These are phyloP conservation scores for Candida montana DNA, from an alignment of 805 yeast species.

Conservation along the genomic window DNA sequence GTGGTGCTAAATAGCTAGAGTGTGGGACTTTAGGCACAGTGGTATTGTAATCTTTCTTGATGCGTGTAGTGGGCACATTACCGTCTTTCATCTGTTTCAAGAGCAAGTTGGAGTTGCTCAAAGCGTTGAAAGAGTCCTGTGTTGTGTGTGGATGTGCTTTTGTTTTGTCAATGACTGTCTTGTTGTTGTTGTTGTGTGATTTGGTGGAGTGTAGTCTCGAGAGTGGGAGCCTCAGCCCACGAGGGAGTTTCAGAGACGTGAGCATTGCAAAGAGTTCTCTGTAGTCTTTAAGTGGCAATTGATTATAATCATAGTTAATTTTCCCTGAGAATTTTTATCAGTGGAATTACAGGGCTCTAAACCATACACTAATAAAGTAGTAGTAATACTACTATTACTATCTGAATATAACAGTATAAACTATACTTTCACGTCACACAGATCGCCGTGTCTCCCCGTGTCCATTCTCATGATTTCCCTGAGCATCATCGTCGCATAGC, in stretches of 20 bases:
- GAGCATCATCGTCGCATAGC: conserved; percentile 96
- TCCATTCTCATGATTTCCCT: conserved; percentile 84
- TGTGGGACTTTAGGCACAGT: conserved; percentile 13
- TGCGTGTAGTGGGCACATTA: too few relatives aligned
- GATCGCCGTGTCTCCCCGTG: conserved; percentile 50
- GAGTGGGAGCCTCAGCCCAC: too few relatives aligned
- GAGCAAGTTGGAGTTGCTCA: conserved; percentile 10
- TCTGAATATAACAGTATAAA: background rate
- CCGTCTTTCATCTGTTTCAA: too few relatives aligned
- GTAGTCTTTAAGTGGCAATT: too few relatives aligned
- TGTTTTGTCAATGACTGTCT: background rate
- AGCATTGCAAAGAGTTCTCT: too few relatives aligned
- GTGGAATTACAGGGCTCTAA: too few relatives aligned
- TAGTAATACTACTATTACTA: too few relatives aligned
- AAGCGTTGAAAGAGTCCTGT: too few relatives aligned
- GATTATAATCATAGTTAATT: too few relatives aligned
- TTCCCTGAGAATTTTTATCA: too few relatives aligned
- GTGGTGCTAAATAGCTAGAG: conserved; percentile 15
- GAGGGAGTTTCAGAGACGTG: too few relatives aligned
- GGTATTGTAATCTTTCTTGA: conserved; percentile 17
- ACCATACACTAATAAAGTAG: too few relatives aligned
- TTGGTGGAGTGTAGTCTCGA: background rate
- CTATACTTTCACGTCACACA: conserved; percentile 34
- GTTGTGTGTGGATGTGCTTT: background rate
- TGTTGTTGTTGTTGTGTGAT: background rate